Evolutionary conservation across 108 stramenopile species (phyloP).

Genomic region (Skeletonema tropicum): DNA sequence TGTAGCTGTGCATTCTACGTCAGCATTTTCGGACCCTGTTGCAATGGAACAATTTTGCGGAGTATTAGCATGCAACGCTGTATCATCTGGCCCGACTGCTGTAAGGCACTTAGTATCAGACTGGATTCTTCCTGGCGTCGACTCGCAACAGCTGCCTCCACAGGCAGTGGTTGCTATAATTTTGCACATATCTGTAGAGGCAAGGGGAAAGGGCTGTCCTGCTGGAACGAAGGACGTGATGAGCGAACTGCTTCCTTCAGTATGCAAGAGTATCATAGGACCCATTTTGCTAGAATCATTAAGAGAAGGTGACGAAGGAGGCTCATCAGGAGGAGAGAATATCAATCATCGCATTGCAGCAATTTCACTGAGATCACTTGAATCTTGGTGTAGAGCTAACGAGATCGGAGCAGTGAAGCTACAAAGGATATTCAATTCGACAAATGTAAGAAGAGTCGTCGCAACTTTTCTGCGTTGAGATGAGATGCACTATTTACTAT

Average conservation of each 20-base stretch:
- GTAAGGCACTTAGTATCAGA: slow-evolving; percentile 65
- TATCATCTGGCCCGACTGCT: slow-evolving; percentile 67
- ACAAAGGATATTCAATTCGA: slow-evolving; percentile 20
- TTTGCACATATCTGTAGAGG: slow-evolving; percentile 61
- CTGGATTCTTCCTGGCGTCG: slow-evolving; percentile 76
- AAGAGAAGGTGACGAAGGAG: slow-evolving; percentile 21
- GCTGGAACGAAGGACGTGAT: slow-evolving; percentile 62
- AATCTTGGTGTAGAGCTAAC: slow-evolving; percentile 40
- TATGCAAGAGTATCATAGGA: slow-evolving; percentile 53
- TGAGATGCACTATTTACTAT: not conserved
- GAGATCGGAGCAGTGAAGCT: slow-evolving; percentile 39
- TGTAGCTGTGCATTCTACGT: slow-evolving; percentile 5
- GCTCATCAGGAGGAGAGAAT: slow-evolving; percentile 25
- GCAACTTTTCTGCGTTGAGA: not conserved
- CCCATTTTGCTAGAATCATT: slow-evolving; percentile 61
- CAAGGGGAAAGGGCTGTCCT: slow-evolving; percentile 51
- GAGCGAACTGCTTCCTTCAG: slow-evolving; percentile 50
- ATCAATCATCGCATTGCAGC: slow-evolving; percentile 29
- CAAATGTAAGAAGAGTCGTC: slow-evolving; percentile 11
- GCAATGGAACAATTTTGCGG: slow-evolving; percentile 75
- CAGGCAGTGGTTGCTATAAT: slow-evolving; percentile 56
- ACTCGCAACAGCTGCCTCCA: slow-evolving; percentile 46
- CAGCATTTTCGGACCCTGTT: slow-evolving; percentile 70
- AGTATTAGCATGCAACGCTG: slow-evolving; percentile 76
- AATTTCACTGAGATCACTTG: slow-evolving; percentile 38